Conservation (phyloP, 2,329 filamentous ascomycete genomes). For the Sporothrix globosa region DNA sequence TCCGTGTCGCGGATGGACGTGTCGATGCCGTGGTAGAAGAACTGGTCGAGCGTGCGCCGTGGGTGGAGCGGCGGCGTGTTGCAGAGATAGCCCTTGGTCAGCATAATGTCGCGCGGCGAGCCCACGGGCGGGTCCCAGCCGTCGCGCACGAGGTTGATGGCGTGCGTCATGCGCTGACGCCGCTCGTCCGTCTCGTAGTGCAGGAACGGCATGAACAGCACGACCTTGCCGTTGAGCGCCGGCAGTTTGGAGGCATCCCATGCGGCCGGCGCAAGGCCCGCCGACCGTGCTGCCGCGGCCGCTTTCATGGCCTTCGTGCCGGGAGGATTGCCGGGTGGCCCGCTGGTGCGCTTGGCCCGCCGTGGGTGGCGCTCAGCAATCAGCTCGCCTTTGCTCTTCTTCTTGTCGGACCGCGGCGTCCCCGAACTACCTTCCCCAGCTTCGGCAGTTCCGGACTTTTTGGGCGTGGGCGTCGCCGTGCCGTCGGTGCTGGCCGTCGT, state of each 20-base stretch:
- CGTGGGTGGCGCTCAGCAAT: conserved; percentile 46
- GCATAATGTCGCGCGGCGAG: conserved; percentile 48
- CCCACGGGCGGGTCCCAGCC: conserved; percentile 41
- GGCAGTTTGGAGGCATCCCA: conserved; percentile 42
- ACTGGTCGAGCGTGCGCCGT: conserved; percentile 66
- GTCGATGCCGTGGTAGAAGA: conserved; percentile 66
- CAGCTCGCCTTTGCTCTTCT: conserved; percentile 45
- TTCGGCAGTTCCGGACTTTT: conserved; percentile 32
- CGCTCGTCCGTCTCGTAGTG: conserved; percentile 64
- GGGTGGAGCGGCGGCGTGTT: conserved; percentile 58
- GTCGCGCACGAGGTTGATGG: conserved; percentile 47
- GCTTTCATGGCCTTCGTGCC: conserved; percentile 41
- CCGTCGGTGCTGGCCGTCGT: background rate
- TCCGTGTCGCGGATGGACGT: conserved; percentile 63
- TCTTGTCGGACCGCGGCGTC: conserved; percentile 40
- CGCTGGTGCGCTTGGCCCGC: conserved; percentile 42
- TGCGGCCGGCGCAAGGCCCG: conserved; percentile 35
- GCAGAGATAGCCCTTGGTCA: conserved; percentile 53
- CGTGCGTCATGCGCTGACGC: conserved; percentile 59
- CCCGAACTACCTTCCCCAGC: conserved; percentile 34
- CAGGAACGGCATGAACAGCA: conserved; percentile 62
- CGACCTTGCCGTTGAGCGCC: conserved; percentile 41
- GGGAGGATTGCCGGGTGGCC: conserved; percentile 45
- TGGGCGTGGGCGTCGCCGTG: conserved; percentile 33
- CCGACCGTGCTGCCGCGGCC: conserved; percentile 36